These are phyloP conservation scores for Penicillium riverlandense DNA, from an alignment of 495 filamentous ascomycete genomes.

Conservation along the genomic window DNA sequence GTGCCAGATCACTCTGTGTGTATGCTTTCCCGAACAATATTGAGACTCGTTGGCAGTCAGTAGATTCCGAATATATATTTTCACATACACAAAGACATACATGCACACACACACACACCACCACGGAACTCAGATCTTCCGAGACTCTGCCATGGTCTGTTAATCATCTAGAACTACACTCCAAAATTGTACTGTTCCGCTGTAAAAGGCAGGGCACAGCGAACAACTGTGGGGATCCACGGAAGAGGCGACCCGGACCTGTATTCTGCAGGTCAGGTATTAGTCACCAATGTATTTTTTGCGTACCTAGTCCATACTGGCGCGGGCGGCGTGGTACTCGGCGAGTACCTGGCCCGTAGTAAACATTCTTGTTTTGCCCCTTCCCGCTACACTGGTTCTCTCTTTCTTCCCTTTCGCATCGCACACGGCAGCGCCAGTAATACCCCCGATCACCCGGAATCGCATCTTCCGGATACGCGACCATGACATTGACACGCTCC, in stretches of 20 bases:
- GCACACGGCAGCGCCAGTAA: neutral
- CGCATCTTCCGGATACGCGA: conserved; percentile 16
- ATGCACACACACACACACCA: too few relatives aligned
- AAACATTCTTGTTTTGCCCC: conserved; percentile 21
- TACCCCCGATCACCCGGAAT: neutral
- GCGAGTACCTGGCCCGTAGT: conserved; percentile 6
- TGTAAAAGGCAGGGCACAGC: neutral
- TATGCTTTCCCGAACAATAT: too few relatives aligned
- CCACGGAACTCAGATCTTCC: too few relatives aligned
- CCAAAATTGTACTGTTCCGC: neutral
- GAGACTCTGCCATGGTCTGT: too few relatives aligned
- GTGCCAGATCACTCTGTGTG: too few relatives aligned
- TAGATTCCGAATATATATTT: too few relatives aligned
- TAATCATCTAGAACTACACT: neutral
- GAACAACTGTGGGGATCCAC: too few relatives aligned
- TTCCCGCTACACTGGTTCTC: conserved; percentile 11
- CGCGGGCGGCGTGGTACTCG: conserved; percentile 6
- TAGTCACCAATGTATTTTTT: conserved; percentile 5
- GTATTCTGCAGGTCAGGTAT: neutral
- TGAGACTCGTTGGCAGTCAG: too few relatives aligned
- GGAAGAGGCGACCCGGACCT: neutral
- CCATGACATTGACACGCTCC: conserved; percentile 42
- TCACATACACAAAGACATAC: too few relatives aligned
- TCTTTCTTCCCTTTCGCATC: conserved; percentile 6
- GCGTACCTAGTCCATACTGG: conserved; percentile 5